These are phyloP conservation scores for Penicillium desertorum DNA, from an alignment of 495 filamentous ascomycete genomes.

Conservation along the genomic window DNA sequence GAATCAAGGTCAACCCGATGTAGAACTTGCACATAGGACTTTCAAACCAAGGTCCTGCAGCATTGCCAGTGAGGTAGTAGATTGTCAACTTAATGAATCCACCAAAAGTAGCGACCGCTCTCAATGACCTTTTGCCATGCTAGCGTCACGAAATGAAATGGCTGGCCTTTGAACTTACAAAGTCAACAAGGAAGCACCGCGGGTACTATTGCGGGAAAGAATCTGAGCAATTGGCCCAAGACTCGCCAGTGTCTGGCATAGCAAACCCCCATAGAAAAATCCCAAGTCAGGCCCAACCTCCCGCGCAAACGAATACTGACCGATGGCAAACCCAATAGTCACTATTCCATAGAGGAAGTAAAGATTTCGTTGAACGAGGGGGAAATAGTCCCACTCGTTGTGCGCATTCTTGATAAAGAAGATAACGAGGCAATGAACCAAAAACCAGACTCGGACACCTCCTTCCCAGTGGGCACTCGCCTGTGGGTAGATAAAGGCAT, in stretches of 20 bases:
- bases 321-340: neutral
- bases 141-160: neutral
- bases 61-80: neutral
- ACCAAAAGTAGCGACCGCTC: constrained; percentile 5
- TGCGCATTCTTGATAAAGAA: neutral
- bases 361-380: neutral
- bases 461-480: constrained; percentile 9
- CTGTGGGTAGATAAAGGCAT: constrained; percentile 1
- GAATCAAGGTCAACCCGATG: neutral
- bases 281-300: constrained; percentile 4
- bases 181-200: constrained; percentile 2
- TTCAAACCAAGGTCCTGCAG: constrained; percentile 4
- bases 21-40: constrained; percentile 5
- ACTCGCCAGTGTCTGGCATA: constrained; percentile 4
- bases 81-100: constrained; percentile 6
- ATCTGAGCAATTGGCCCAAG: constrained; percentile 1
- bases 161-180: neutral
- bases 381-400: constrained; percentile 1
- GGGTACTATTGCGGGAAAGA: constrained; percentile 2
- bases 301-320: neutral
- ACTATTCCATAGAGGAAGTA: neutral
- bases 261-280: constrained; percentile 4
- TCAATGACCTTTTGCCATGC: neutral
- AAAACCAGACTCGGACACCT: neutral
- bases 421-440: constrained; percentile 4